phyloP scores from a whole-genome alignment of 805 yeast species.

The Kazachstania taianensis region DNA sequence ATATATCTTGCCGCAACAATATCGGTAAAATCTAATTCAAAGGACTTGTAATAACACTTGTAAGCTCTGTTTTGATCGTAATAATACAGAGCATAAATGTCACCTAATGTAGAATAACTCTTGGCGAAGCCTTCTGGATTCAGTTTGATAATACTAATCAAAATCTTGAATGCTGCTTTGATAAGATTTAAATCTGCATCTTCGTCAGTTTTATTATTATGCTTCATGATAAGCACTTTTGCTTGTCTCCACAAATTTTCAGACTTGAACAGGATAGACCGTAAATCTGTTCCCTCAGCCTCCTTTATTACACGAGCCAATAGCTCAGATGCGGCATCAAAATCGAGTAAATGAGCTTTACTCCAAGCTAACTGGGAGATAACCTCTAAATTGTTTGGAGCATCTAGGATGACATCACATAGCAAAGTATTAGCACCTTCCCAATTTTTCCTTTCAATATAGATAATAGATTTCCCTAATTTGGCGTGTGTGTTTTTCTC shows the following conservation, averaged over 20 bases:
- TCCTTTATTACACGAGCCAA: slow-evolving; percentile 20
- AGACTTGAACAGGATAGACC: slow-evolving; percentile 49
- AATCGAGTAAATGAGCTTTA: slow-evolving; percentile 42
- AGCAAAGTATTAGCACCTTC: slow-evolving; percentile 46
- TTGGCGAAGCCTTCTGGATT: slow-evolving; percentile 60
- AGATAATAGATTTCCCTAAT: slow-evolving; percentile 74
- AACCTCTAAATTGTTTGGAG: slow-evolving; percentile 50
- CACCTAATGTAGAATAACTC: slow-evolving; percentile 73
- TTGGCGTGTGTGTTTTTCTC: slow-evolving; percentile 48
- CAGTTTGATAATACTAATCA: slow-evolving; percentile 53
- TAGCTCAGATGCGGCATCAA: slow-evolving; percentile 35
- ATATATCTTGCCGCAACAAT: slow-evolving; percentile 62
- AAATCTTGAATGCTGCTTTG: slow-evolving; percentile 44
- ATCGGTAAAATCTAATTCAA: slow-evolving; percentile 75
- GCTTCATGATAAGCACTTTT: slow-evolving; percentile 39
- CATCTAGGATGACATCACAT: slow-evolving; percentile 36
- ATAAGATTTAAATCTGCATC: slow-evolving; percentile 20
- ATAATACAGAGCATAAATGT: slow-evolving; percentile 49
- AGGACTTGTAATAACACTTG: slow-evolving; percentile 81
- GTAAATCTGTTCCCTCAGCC: slow-evolving; percentile 42
- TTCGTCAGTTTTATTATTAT: slow-evolving; percentile 15
- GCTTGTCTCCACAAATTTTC: slow-evolving; percentile 65
- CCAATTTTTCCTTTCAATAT: slow-evolving; percentile 53
- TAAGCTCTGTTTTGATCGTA: slow-evolving; percentile 60
- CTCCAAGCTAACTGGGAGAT: slow-evolving; percentile 74